These are phyloP conservation scores for Penicillium sp. DNA, from an alignment of 2,329 filamentous ascomycete species.

Conservation along the genomic window DNA sequence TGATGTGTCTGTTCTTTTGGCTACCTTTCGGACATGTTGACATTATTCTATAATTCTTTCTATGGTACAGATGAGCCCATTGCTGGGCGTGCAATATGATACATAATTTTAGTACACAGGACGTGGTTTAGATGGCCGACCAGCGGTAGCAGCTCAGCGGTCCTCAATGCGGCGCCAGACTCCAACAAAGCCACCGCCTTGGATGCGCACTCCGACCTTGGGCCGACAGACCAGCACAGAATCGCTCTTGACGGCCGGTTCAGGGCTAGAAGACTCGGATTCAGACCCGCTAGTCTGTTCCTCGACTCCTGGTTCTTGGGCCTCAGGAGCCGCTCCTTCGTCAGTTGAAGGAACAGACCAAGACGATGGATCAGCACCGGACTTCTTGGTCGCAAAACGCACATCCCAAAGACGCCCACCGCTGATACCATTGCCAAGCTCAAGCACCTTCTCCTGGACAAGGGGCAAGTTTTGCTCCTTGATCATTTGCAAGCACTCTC, in stretches of 20 bases:
- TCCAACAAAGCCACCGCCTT: constrained; percentile 55
- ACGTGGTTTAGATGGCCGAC: neutral
- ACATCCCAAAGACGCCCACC: constrained; percentile 52
- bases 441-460: constrained; percentile 46
- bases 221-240: constrained; percentile 55
- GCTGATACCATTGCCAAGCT: constrained; percentile 48
- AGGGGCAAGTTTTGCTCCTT: constrained; percentile 58
- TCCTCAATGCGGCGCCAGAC: constrained; percentile 49
- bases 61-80: constrained; percentile 4
- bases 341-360: constrained; percentile 25
- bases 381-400: constrained; percentile 41
- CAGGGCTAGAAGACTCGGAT: constrained; percentile 8
- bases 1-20: constrained; percentile 2
- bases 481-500: constrained; percentile 60
- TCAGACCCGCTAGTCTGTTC: constrained; percentile 7
- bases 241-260: constrained; percentile 25
- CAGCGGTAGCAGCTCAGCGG: constrained; percentile 12
- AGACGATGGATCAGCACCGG: constrained; percentile 35
- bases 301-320: constrained; percentile 10
- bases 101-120: constrained; percentile 13
- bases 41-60: constrained; percentile 3
- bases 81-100: constrained; percentile 8
- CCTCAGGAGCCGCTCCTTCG: constrained; percentile 10
- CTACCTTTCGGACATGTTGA: neutral
- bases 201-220: constrained; percentile 49